Percentiles rank a stretch among this genome's conserved stretches.
Conservation (phyloP, 176 grass and related monocot species). For the Avena sativa region DNA sequence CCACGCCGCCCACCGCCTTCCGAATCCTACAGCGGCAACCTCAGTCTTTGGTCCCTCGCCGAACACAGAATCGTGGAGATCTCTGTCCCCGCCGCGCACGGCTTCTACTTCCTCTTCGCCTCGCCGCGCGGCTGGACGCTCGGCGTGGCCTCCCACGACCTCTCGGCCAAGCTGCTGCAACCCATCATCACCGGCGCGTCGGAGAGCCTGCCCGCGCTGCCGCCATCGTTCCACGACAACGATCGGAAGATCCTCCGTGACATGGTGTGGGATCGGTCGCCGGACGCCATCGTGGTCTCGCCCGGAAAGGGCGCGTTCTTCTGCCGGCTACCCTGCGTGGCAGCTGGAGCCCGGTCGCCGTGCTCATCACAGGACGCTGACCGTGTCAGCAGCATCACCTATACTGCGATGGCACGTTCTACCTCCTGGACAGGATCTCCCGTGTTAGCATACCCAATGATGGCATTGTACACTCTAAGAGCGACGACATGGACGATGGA, state of each 20-base stretch:
- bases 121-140: constrained; percentile 19
- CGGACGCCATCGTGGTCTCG: constrained; percentile 28
- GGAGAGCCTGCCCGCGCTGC: not conserved
- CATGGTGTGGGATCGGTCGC: constrained; percentile 28
- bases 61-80: not conserved
- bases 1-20: not conserved
- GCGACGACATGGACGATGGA: too few relatives aligned
- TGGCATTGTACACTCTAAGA: too few relatives aligned
- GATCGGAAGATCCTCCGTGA: constrained; percentile 10
- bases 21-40: not conserved
- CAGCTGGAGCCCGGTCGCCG: constrained; percentile 9
- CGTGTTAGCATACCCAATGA: too few relatives aligned
- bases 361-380: not conserved
- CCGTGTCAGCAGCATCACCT: constrained; percentile 13
- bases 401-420: constrained; percentile 31
- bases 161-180: constrained; percentile 1
- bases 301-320: constrained; percentile 4
- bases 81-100: not conserved
- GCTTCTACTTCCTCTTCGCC: too few relatives aligned
- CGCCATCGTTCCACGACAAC: not conserved
- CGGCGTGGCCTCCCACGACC: not conserved
- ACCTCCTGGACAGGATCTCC: constrained; percentile 1
- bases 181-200: constrained; percentile 2
- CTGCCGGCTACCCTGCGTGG: not conserved
- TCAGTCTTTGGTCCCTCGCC: not conserved